Evolutionary conservation across 2,329 filamentous ascomycete species (phyloP).

Genomic region (Calonectria pseudoreteaudii): DNA sequence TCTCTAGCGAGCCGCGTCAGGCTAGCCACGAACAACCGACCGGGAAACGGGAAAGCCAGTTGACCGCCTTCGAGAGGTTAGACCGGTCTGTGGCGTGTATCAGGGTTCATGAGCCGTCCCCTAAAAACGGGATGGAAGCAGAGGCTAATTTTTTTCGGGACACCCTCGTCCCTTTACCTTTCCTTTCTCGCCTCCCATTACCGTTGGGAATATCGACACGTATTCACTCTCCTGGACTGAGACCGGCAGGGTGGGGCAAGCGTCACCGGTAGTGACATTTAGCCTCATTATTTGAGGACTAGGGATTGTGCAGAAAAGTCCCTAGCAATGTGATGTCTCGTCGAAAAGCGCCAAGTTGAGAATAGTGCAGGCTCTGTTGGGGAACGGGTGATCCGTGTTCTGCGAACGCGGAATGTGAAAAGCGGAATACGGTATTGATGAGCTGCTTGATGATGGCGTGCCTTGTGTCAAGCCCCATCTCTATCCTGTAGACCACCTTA

Average conservation of each 20-base stretch:
- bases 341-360: not conserved
- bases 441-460: constrained; percentile 5
- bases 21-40: constrained; percentile 8
- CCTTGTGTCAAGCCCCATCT: not conserved
- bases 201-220: constrained; percentile 1
- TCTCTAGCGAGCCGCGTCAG: constrained; percentile 11
- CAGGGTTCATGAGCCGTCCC: constrained; percentile 8
- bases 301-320: not conserved
- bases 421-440: not conserved
- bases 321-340: not conserved
- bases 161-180: not conserved
- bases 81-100: constrained; percentile 1
- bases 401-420: not conserved
- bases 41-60: constrained; percentile 24
- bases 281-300: not conserved
- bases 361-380: not conserved
- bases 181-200: not conserved
- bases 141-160: not conserved
- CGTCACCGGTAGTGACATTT: not conserved
- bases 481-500: not conserved
- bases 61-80: constrained; percentile 11
- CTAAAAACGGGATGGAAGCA: constrained; percentile 8
- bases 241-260: constrained; percentile 14
- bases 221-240: constrained; percentile 14
- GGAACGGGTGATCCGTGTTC: constrained; percentile 6